phyloP scores from a whole-genome alignment of 2,329 filamentous ascomycete genomes.

The Salinomyces thailandicus region DNA sequence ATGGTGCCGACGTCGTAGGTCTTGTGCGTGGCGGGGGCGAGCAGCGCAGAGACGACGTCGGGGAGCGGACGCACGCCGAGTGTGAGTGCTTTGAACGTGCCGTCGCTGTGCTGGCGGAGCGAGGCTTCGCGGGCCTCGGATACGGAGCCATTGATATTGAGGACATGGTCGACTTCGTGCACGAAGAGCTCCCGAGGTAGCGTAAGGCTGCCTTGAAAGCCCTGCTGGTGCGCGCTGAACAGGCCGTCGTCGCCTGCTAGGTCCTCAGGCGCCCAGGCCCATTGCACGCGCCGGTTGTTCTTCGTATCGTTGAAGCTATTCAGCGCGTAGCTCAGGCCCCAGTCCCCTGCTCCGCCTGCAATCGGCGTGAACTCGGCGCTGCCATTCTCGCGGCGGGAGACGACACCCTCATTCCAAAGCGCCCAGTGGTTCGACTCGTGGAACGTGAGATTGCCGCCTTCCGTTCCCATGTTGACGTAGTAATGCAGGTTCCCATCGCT shows the following conservation, averaged over 20 bases:
- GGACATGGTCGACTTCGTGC: constrained; percentile 31
- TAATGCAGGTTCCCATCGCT: constrained; percentile 35
- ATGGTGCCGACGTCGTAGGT: constrained; percentile 17
- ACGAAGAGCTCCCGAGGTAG: constrained; percentile 39
- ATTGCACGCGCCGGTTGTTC: constrained; percentile 38
- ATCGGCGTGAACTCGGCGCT: constrained; percentile 35
- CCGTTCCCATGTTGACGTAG: constrained; percentile 33
- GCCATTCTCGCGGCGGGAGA: constrained; percentile 34
- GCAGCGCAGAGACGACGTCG: constrained; percentile 35
- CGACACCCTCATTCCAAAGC: constrained; percentile 36
- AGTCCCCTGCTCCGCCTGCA: constrained; percentile 36
- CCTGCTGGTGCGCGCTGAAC: constrained; percentile 33
- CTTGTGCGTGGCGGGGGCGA: constrained; percentile 17
- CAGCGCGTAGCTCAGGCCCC: constrained; percentile 36
- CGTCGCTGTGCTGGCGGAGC: constrained; percentile 23
- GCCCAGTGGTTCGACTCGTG: constrained; percentile 32
- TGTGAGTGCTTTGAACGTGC: constrained; percentile 33
- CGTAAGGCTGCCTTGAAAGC: constrained; percentile 34
- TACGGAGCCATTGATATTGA: constrained; percentile 24
- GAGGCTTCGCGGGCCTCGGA: constrained; percentile 13
- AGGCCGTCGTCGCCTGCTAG: constrained; percentile 26
- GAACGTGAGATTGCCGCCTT: constrained; percentile 36
- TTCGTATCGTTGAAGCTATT: constrained; percentile 40
- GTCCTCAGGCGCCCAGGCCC: constrained; percentile 39
- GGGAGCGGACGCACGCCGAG: constrained; percentile 34